phyloP scores from a whole-genome alignment of 2,329 filamentous ascomycete species.

The Sclerotinia nivalis region DNA sequence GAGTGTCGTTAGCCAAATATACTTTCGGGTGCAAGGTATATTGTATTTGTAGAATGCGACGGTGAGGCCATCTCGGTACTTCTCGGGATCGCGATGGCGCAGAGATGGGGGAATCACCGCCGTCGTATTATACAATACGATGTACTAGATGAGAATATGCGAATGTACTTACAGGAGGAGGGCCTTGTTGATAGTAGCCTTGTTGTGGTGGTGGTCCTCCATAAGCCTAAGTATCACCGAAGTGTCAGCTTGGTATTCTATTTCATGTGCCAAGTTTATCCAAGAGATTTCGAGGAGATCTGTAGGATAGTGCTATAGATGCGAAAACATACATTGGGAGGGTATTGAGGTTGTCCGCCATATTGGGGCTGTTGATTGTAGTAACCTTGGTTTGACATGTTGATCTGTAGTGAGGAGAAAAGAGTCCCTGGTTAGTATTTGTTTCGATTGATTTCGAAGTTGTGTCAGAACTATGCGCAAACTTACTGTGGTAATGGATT shows the following conservation, averaged over 20 bases:
- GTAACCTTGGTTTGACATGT: constrained; percentile 39
- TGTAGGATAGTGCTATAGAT: background rate
- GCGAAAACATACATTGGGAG: constrained; percentile 34
- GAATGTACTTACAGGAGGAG: constrained; percentile 16
- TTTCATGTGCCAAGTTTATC: constrained; percentile 19
- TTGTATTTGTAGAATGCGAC: background rate
- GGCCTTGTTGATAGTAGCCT: constrained; percentile 29
- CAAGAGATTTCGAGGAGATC: constrained; percentile 14
- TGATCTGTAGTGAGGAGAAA: constrained; percentile 1
- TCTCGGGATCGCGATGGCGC: background rate
- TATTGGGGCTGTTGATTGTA: constrained; percentile 42
- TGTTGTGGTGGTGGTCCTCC: constrained; percentile 31
- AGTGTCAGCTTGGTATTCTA: constrained; percentile 20
- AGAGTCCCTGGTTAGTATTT: constrained; percentile 5
- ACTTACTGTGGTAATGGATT: background rate
- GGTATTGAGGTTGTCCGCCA: constrained; percentile 40
- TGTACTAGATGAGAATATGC: background rate
- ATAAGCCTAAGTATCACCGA: constrained; percentile 20
- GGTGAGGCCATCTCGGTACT: background rate
- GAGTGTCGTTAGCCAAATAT: constrained; percentile 29
- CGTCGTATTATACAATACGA: background rate
- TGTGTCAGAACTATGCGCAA: background rate
- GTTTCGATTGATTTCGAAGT: background rate
- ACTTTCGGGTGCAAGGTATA: background rate
- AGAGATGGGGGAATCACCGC: background rate